These are phyloP conservation scores for Microbotryum intermedium DNA, from an alignment of 1,284 basidiomycete genomes.

Conservation along the genomic window DNA sequence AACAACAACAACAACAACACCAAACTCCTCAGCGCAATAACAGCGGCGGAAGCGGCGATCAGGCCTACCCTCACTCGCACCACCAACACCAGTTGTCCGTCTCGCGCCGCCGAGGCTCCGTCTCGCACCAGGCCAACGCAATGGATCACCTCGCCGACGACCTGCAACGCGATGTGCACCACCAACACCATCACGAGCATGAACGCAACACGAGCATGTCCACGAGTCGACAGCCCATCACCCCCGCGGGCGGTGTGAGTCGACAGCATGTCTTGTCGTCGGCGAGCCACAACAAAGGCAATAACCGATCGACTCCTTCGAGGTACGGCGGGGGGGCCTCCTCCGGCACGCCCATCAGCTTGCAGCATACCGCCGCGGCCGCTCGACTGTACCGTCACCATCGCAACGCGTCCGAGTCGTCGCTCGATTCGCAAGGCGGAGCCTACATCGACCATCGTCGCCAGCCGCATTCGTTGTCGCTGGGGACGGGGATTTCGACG, in stretches of 20 bases:
- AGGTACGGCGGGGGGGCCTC: too few species aligned
- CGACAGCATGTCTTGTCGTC: too few species aligned
- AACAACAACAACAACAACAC: too few species aligned
- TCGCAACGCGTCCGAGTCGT: slow-evolving; percentile 33
- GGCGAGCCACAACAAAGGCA: too few species aligned
- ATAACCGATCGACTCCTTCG: too few species aligned
- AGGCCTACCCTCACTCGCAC: not conserved
- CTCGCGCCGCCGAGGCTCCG: slow-evolving; percentile 13
- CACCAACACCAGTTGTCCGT: not conserved
- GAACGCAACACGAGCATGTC: slow-evolving; percentile 7
- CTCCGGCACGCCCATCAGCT: not conserved
- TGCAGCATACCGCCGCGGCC: slow-evolving; percentile 18
- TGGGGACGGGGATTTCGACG: slow-evolving; percentile 8
- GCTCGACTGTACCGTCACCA: slow-evolving; percentile 31
- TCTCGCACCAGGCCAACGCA: slow-evolving; percentile 13
- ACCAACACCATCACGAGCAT: slow-evolving; percentile 23
- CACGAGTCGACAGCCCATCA: not conserved
- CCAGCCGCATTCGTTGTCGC: slow-evolving; percentile 28
- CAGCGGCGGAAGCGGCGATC: not conserved
- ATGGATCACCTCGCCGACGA: slow-evolving; percentile 31
- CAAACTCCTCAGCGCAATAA: slow-evolving; percentile 10
- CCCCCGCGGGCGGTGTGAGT: too few species aligned
- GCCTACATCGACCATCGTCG: slow-evolving; percentile 35
- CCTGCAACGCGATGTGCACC: slow-evolving; percentile 22
- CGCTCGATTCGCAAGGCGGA: slow-evolving; percentile 33